Conservation (phyloP, 2,329 filamentous ascomycete species). For the Trichophyton verrucosum region DNA sequence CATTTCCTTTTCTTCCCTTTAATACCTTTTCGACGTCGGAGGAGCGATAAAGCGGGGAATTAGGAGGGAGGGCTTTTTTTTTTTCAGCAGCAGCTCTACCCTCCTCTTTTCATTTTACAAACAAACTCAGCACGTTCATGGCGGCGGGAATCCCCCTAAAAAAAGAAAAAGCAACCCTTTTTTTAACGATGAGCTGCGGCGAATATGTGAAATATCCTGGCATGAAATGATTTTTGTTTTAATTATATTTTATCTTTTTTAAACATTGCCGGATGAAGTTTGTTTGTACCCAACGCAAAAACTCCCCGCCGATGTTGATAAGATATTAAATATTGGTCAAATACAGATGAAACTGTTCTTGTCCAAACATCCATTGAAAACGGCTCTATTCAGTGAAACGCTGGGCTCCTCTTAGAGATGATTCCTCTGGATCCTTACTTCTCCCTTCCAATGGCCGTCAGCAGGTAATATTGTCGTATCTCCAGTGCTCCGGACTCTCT, state of each 20-base stretch:
- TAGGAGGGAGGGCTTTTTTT: background rate
- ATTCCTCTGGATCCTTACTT: slow-evolving; percentile 45
- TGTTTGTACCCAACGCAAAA: slow-evolving; percentile 1
- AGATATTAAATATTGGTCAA: background rate
- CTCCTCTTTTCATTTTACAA: slow-evolving; percentile 1
- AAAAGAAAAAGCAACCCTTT: background rate
- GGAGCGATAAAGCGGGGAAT: background rate
- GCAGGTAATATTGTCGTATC: slow-evolving; percentile 19
- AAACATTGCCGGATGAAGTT: background rate
- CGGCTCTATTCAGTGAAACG: no score
- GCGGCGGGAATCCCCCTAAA: background rate
- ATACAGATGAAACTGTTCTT: slow-evolving; percentile 1
- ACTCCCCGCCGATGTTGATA: background rate
- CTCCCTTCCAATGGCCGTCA: slow-evolving; percentile 48
- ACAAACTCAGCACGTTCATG: background rate
- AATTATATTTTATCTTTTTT: background rate
- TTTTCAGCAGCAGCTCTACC: background rate
- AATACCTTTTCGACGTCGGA: slow-evolving; percentile 1
- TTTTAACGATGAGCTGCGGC: background rate
- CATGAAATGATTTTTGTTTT: slow-evolving; percentile 2
- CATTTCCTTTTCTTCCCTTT: background rate
- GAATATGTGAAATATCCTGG: slow-evolving; percentile 4
- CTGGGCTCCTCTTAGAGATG: slow-evolving; percentile 9
- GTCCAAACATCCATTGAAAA: background rate
- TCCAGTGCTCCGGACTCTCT: background rate